Evolutionary conservation across 2,329 filamentous ascomycete genomes (phyloP).

Genomic region (Amylocarpus encephaloides): DNA sequence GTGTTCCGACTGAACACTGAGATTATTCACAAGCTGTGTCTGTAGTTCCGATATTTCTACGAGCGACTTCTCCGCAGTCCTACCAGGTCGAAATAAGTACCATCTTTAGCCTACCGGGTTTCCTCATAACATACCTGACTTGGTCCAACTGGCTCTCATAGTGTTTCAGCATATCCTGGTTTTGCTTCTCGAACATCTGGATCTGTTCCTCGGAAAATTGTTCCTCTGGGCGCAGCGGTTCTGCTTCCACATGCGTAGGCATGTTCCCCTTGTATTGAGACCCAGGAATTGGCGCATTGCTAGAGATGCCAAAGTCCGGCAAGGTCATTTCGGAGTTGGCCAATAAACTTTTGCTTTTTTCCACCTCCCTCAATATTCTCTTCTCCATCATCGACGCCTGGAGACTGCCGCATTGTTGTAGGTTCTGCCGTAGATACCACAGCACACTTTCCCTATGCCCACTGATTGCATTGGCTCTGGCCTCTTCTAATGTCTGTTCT

Average conservation of each 20-base stretch:
- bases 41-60: conserved; percentile 91
- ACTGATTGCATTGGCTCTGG: conserved; percentile 56
- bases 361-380: conserved; percentile 73
- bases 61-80: conserved; percentile 81
- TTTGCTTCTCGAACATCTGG: conserved; percentile 89
- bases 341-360: conserved; percentile 81
- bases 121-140: conserved; percentile 64
- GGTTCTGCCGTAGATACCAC: conserved; percentile 68
- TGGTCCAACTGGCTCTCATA: conserved; percentile 93
- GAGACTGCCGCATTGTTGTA: conserved; percentile 70
- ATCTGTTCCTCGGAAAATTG: conserved; percentile 75
- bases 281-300: conserved; percentile 16
- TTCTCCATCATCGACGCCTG: conserved; percentile 94
- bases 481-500: conserved; percentile 70
- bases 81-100: conserved; percentile 33
- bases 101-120: neutral
- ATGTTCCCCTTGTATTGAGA: conserved; percentile 11
- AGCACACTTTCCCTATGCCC: conserved; percentile 76
- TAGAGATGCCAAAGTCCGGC: conserved; percentile 25
- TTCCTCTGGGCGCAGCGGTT: conserved; percentile 25
- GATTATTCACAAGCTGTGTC: conserved; percentile 77
- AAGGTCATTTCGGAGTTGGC: conserved; percentile 53
- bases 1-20: conserved; percentile 78
- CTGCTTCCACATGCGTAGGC: conserved; percentile 17
- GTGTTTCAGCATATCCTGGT: conserved; percentile 85